A percentile compares a stretch with the other conserved stretches of the same genome.
These are phyloP conservation scores for Botryobasidium botryosum DNA, from an alignment of 768 basidiomycete genomes.

Conservation along the genomic window DNA sequence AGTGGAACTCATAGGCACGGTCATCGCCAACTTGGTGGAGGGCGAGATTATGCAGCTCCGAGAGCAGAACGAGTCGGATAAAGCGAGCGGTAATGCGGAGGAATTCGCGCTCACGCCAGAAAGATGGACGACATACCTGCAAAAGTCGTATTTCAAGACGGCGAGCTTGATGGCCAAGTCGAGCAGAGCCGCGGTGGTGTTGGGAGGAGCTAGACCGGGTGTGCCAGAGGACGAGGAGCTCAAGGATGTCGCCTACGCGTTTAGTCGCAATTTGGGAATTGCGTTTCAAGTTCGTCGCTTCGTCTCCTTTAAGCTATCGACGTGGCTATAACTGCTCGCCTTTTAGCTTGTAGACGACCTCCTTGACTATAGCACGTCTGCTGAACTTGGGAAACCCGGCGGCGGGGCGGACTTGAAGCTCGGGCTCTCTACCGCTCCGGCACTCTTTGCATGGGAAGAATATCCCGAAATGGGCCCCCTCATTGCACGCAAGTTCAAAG, in stretches of 20 bases:
- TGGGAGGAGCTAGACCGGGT: constrained; percentile 48
- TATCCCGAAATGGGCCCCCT: constrained; percentile 57
- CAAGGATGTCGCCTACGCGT: constrained; percentile 83
- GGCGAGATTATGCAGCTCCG: constrained; percentile 78
- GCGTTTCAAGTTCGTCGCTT: constrained; percentile 69
- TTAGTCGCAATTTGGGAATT: constrained; percentile 78
- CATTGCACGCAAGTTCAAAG: constrained; percentile 61
- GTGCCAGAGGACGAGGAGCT: constrained; percentile 49
- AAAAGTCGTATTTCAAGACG: constrained; percentile 87
- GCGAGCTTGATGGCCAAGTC: constrained; percentile 84
- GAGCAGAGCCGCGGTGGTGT: constrained; percentile 66
- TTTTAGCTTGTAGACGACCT: constrained; percentile 85
- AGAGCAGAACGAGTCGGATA: background rate
- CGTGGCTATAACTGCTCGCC: background rate
- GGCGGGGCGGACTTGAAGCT: constrained; percentile 70
- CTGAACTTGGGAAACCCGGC: constrained; percentile 68
- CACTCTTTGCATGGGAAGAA: constrained; percentile 75
- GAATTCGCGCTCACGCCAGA: too few species aligned
- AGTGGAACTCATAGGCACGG: constrained; percentile 80
- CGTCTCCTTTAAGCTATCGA: background rate
- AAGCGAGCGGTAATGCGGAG: constrained; percentile 12
- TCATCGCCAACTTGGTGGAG: constrained; percentile 91
- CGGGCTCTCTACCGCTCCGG: constrained; percentile 74
- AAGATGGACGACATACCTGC: constrained; percentile 64
- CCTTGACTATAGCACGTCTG: constrained; percentile 76